Percentiles rank a stretch among this genome's conserved stretches.
Conservation (phyloP, 345 rosid species). For the Eucalyptus guilfoylei region DNA sequence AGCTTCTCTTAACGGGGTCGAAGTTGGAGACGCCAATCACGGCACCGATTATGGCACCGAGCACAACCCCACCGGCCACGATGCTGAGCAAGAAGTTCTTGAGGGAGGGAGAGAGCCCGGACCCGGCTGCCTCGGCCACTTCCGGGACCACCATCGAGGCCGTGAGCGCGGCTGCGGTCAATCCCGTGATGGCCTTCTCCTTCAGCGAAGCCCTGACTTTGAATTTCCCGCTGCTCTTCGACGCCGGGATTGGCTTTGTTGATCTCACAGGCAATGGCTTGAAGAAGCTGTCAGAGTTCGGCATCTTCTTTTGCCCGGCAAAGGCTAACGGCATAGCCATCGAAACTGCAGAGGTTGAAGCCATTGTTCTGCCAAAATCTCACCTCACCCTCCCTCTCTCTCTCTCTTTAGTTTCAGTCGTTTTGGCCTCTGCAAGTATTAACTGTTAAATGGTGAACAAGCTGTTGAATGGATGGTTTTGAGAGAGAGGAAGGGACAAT, state of each 20-base stretch:
- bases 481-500: neutral
- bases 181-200: constrained; percentile 67
- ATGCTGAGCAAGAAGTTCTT: constrained; percentile 93
- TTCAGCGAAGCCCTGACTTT: constrained; percentile 47
- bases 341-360: constrained; percentile 66
- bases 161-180: constrained; percentile 67
- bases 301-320: constrained; percentile 28
- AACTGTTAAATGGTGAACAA: neutral
- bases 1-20: constrained; percentile 70
- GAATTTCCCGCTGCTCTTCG: constrained; percentile 12
- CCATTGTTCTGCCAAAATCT: constrained; percentile 18
- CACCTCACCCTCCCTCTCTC: neutral
- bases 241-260: constrained; percentile 13
- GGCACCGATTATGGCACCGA: constrained; percentile 43
- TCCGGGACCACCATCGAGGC: constrained; percentile 73
- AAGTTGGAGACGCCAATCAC: constrained; percentile 74
- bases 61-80: constrained; percentile 64
- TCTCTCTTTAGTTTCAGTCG: neutral
- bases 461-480: neutral
- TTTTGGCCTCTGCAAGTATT: neutral
- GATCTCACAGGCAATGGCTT: constrained; percentile 50
- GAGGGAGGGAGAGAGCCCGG: constrained; percentile 66
- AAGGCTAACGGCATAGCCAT: constrained; percentile 42
- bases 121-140: constrained; percentile 70
- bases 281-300: constrained; percentile 27